These are phyloP conservation scores for Eucalyptus camaldulensis DNA, from an alignment of 345 rosid species.

Conservation along the genomic window DNA sequence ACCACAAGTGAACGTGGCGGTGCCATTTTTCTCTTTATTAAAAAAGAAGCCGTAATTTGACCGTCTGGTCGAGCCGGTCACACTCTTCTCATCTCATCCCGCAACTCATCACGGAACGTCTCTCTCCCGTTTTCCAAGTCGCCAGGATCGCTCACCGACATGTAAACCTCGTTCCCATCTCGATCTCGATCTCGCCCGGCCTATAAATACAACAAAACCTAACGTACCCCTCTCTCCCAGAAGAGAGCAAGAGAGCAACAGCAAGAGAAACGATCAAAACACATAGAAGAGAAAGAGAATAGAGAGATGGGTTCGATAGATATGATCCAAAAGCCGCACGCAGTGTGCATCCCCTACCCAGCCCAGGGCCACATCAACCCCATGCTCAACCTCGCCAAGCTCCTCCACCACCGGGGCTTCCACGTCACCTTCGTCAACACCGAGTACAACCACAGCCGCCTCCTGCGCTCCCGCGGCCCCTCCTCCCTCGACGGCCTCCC, in stretches of 20 bases:
- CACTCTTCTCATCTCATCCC: background rate
- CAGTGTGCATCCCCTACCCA: slow-evolving; percentile 39
- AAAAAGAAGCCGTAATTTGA: background rate
- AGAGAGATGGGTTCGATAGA: background rate
- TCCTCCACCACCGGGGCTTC: slow-evolving; percentile 31
- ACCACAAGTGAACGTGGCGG: background rate
- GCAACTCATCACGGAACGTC: background rate
- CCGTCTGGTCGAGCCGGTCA: background rate
- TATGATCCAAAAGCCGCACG: slow-evolving; percentile 15
- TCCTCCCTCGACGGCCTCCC: slow-evolving; percentile 20
- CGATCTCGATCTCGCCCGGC: background rate
- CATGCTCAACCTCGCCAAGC: slow-evolving; percentile 38
- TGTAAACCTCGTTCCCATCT: background rate
- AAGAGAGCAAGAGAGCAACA: too few species aligned
- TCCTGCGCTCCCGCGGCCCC: slow-evolving; percentile 20
- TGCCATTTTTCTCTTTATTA: background rate
- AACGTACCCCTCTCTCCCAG: background rate
- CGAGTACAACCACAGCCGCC: slow-evolving; percentile 31
- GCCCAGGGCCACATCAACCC: slow-evolving; percentile 55
- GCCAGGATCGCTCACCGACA: background rate
- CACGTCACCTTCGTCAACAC: slow-evolving; percentile 46
- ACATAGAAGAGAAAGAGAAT: background rate
- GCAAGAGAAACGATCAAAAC: too few species aligned
- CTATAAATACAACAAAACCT: background rate
- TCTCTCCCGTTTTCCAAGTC: background rate